These are phyloP conservation scores for Eremothecium coryli DNA, from an alignment of 1,139 yeast species.

Conservation along the genomic window DNA sequence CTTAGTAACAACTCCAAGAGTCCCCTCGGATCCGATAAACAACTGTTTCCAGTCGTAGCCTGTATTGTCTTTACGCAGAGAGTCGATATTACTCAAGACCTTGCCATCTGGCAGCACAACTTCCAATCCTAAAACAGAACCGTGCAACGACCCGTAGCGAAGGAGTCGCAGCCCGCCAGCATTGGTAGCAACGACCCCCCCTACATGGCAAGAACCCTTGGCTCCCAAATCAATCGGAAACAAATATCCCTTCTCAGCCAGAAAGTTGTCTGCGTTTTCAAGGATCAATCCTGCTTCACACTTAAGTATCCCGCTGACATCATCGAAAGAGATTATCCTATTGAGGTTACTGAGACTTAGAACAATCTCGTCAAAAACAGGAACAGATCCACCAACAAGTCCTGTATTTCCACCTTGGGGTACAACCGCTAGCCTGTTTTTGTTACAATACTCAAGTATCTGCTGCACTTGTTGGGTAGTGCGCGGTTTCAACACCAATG, in stretches of 20 bases:
- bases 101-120: slow-evolving; percentile 85
- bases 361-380: slow-evolving; percentile 82
- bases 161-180: slow-evolving; percentile 87
- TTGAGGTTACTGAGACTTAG: slow-evolving; percentile 61
- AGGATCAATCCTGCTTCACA: slow-evolving; percentile 83
- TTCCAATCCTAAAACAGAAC: slow-evolving; percentile 82
- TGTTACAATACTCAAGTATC: slow-evolving; percentile 73
- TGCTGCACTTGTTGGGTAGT: slow-evolving; percentile 68
- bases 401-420: slow-evolving; percentile 98
- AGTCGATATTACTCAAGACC: slow-evolving; percentile 63
- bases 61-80: slow-evolving; percentile 82
- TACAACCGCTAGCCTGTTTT: slow-evolving; percentile 67
- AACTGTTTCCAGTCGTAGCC: slow-evolving; percentile 85
- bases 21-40: slow-evolving; percentile 85
- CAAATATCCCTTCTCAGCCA: slow-evolving; percentile 72
- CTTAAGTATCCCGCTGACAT: slow-evolving; percentile 71
- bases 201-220: slow-evolving; percentile 89
- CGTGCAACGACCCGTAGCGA: slow-evolving; percentile 85
- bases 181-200: slow-evolving; percentile 88
- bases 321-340: slow-evolving; percentile 70
- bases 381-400: slow-evolving; percentile 88
- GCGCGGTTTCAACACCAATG: slow-evolving; percentile 75
- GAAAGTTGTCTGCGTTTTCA: slow-evolving; percentile 70
- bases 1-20: slow-evolving; percentile 81
- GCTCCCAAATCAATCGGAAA: slow-evolving; percentile 93